phyloP scores from a whole-genome alignment of 2,329 filamentous ascomycete genomes.

The Amylocarpus encephaloides region DNA sequence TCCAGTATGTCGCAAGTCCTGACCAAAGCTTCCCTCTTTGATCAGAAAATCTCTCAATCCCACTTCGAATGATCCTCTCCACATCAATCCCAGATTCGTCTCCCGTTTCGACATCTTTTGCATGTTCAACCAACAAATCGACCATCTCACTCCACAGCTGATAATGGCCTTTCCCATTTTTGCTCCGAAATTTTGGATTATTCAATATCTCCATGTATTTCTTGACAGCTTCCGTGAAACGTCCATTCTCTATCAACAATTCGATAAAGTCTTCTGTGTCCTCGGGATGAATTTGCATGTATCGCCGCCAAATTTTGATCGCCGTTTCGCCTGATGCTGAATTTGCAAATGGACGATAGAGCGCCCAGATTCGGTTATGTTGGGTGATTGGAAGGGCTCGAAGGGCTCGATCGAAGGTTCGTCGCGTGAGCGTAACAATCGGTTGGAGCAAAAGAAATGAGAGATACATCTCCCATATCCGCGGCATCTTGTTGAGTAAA shows the following conservation, averaged over 20 bases:
- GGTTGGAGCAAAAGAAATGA: conserved; percentile 85
- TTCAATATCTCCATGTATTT: conserved; percentile 90
- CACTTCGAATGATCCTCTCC: conserved; percentile 86
- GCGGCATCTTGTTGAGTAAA: conserved; percentile 96
- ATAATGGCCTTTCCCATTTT: conserved; percentile 89
- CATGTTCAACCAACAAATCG: conserved; percentile 85
- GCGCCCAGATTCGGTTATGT: conserved; percentile 89
- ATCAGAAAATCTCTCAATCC: conserved; percentile 83
- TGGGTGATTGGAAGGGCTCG: conserved; percentile 89
- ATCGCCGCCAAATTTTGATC: conserved; percentile 87
- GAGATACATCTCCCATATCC: conserved; percentile 97
- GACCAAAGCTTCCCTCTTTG: conserved; percentile 94
- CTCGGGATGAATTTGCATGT: conserved; percentile 96
- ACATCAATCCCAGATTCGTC: conserved; percentile 81
- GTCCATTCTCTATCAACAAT: conserved; percentile 69
- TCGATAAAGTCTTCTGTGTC: conserved; percentile 94
- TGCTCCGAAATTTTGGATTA: conserved; percentile 84
- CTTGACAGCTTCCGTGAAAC: conserved; percentile 86
- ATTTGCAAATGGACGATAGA: conserved; percentile 86
- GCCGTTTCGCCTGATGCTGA: conserved; percentile 86
- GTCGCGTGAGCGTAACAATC: conserved; percentile 78
- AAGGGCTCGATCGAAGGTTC: conserved; percentile 86
- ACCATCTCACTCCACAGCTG: conserved; percentile 98
- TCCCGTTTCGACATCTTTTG: conserved; percentile 74
- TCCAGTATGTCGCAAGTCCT: conserved; percentile 93